Base-by-base conservation (phyloP, 2,329 filamentous ascomycete genomes). In the Cyclaneusma minus region DNA sequence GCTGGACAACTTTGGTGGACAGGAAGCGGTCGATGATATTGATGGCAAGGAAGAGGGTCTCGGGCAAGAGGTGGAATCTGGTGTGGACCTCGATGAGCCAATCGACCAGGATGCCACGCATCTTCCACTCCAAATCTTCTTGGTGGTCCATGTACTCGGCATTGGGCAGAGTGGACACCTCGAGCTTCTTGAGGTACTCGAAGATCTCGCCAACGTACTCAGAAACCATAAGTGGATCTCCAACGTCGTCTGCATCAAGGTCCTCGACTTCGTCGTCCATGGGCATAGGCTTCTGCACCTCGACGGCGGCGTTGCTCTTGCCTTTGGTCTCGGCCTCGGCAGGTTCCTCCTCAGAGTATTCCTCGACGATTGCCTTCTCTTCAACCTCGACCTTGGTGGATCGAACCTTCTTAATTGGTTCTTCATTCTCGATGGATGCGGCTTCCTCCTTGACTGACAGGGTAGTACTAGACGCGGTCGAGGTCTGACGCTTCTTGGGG, bases 61-160 rank as follows among this genome's bases (percentile, higher is more conserved):
- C 89, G 13, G 89, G 89, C 21, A 95, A 68, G 11, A 98, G 72
- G 40, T 89, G 80, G 63, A 95, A 98, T 30, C 87, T 81, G 13
- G 83, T 93, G 60, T 98, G 89, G 24, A 98, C 89, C 53, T 98
- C 89, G 36, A 98, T 85, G 38, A 98, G 67, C 89, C 89, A 98
- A 58, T 98, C 89, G 39, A 95, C 74, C 29, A 98, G 69, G 40
- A 98, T 94, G 36, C 85, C 87, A 42, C 89, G 82, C 59, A 92
- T 94, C 67, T 93, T 93, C 89, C 89, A 98, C 53, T 94, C 87
- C 8, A 98, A 64, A 42, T 94, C 84, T 37, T 81, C 79, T 50
- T 98, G 89, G 54, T 87, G 81, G 26, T 79, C 69, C 74, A 98
- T 98, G 61, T 98, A 98, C 35, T 89, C 61, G 11, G 84, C 76